Conservation (phyloP, 1,284 basidiomycete genomes). For the Ustilago bromivora region DNA sequence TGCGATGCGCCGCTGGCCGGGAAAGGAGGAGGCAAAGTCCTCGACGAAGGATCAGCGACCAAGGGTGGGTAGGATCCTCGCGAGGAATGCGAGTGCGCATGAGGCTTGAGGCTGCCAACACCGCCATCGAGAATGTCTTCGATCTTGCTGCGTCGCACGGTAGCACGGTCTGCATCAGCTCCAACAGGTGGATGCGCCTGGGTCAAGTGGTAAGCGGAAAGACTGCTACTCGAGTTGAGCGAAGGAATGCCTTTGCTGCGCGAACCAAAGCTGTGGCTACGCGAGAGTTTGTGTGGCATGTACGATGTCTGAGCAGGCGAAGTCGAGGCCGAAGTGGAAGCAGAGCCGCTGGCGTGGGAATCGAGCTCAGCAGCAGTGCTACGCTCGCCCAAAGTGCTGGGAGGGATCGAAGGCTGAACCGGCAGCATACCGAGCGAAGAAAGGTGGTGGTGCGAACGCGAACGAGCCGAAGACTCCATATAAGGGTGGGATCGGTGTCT, state of each 20-base stretch:
- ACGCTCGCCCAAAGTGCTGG: constrained; percentile 63
- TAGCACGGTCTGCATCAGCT: constrained; percentile 23
- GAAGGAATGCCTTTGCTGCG: constrained; percentile 49
- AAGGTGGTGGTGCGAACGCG: constrained; percentile 65
- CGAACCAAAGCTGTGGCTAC: constrained; percentile 54
- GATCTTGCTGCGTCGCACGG: constrained; percentile 42
- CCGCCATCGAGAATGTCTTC: constrained; percentile 56
- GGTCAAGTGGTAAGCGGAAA: constrained; percentile 59
- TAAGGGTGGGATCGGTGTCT: constrained; percentile 67
- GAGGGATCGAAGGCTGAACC: constrained; percentile 38
- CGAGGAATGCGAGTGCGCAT: constrained; percentile 20
- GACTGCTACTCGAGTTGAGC: constrained; percentile 45
- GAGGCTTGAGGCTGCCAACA: constrained; percentile 43
- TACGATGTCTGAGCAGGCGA: constrained; percentile 45
- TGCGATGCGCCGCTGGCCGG: constrained; percentile 30
- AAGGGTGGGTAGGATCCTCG: constrained; percentile 39
- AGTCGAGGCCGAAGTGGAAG: constrained; percentile 51
- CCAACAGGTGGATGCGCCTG: constrained; percentile 17
- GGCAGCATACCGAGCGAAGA: constrained; percentile 56
- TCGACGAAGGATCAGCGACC: constrained; percentile 51
- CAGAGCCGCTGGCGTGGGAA: constrained; percentile 42
- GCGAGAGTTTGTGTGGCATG: constrained; percentile 49
- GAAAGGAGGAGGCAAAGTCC: constrained; percentile 57
- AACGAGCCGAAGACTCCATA: constrained; percentile 47
- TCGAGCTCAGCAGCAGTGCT: constrained; percentile 59